Conservation (phyloP, 768 basidiomycete genomes). For the Coprinopsis marcescibilis region DNA sequence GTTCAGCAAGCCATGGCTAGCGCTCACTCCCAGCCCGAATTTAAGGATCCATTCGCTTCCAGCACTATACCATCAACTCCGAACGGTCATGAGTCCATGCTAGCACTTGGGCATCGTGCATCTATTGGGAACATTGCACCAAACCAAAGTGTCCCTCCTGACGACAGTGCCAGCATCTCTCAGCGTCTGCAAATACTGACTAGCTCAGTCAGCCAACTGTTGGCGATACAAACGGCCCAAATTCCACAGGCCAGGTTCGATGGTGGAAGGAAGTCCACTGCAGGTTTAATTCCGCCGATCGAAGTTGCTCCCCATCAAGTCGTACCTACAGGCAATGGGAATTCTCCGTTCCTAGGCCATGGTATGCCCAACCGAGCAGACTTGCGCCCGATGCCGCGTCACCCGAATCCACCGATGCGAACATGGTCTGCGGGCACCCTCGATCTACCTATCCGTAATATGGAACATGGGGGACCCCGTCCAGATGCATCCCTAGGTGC, state of each 20-base stretch:
- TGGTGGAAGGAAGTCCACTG: slow-evolving; percentile 35
- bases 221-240: slow-evolving; percentile 74
- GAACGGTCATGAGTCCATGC: slow-evolving; percentile 1
- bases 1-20: slow-evolving; percentile 57
- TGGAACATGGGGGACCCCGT: slow-evolving; percentile 39
- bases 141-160: slow-evolving; percentile 58
- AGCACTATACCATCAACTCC: slow-evolving; percentile 21
- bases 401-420: slow-evolving; percentile 66
- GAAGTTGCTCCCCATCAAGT: slow-evolving; percentile 45
- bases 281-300: slow-evolving; percentile 34
- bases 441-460: slow-evolving; percentile 61
- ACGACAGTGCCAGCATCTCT: slow-evolving; percentile 72
- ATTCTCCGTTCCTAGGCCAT: slow-evolving; percentile 45
- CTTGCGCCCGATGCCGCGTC: slow-evolving; percentile 50
- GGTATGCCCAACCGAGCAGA: slow-evolving; percentile 64
- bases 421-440: slow-evolving; percentile 83
- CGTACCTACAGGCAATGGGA: slow-evolving; percentile 34
- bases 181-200: slow-evolving; percentile 76
- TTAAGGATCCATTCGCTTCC: slow-evolving; percentile 67
- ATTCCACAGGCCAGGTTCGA: slow-evolving; percentile 41
- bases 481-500: slow-evolving; percentile 44
- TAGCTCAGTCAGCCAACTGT: slow-evolving; percentile 79
- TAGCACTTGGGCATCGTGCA: slow-evolving; percentile 39
- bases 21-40: slow-evolving; percentile 52
- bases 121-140: slow-evolving; percentile 69